A percentile compares a stretch with the other conserved stretches of the same genome.
Conservation (phyloP, 176 grass and related monocot genomes). For the Oropetium thomaeum region DNA sequence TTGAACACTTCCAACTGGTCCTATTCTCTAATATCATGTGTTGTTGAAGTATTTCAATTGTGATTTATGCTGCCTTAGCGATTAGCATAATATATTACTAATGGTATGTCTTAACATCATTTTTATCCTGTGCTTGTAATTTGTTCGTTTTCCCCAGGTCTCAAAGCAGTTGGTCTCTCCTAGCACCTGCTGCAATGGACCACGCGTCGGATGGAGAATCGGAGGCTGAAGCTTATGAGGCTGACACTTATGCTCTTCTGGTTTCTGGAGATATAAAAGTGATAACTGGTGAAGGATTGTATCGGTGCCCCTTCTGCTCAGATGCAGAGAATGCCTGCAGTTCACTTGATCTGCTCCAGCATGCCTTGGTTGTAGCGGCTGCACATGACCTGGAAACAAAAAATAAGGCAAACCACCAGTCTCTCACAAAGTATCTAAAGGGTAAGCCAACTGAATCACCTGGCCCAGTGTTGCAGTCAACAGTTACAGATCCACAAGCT, state of each 20-base stretch:
- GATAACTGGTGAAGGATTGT: conserved; percentile 33
- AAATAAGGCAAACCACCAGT: conserved; percentile 59
- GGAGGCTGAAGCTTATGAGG: conserved; percentile 55
- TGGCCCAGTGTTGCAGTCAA: background rate
- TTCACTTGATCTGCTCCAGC: conserved; percentile 59
- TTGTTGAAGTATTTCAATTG: background rate
- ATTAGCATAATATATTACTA: background rate
- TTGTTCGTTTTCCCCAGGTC: conserved; percentile 1
- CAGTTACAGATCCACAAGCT: conserved; percentile 9
- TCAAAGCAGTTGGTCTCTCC: background rate
- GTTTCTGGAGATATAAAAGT: conserved; percentile 50
- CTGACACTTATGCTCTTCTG: conserved; percentile 29
- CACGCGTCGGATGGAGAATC: conserved; percentile 43
- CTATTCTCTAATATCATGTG: background rate
- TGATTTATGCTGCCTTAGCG: background rate
- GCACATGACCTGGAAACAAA: conserved; percentile 42
- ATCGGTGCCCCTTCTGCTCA: conserved; percentile 71
- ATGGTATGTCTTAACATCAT: background rate
- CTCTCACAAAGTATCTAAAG: conserved; percentile 62
- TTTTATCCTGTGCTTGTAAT: background rate
- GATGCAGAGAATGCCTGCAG: conserved; percentile 46
- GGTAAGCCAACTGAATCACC: conserved; percentile 16
- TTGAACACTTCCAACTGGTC: background rate
- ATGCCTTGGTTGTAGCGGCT: conserved; percentile 52
- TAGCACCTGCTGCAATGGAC: conserved; percentile 40